Percentiles rank a stretch among this genome's conserved stretches.
These are phyloP conservation scores for Brasenia schreberi DNA, from an alignment of 164 flowering plant genomes.

Conservation along the genomic window DNA sequence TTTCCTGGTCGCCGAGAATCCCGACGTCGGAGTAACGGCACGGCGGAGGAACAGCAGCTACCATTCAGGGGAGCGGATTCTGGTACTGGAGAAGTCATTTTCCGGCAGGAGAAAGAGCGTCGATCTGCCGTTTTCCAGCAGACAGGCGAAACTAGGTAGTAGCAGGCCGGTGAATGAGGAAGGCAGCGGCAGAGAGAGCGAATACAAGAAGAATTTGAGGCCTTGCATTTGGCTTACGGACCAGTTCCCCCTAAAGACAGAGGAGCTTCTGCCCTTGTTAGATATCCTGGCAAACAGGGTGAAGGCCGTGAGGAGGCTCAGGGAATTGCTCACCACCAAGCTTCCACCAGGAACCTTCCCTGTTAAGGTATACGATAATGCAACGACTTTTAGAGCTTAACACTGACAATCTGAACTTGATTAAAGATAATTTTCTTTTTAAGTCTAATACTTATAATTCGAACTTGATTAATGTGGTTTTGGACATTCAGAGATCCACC, in stretches of 20 bases:
- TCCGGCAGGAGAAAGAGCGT: not conserved
- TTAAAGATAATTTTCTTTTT: no score
- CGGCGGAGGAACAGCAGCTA: constrained; percentile 2
- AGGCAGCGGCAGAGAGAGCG: constrained; percentile 40
- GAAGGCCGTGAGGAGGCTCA: constrained; percentile 75
- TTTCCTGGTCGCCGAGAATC: constrained; percentile 76
- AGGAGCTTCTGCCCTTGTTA: constrained; percentile 77
- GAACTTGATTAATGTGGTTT: no score
- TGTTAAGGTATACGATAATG: constrained; percentile 51
- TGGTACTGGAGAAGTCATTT: not conserved
- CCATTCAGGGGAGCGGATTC: not conserved
- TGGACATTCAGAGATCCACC: no score
- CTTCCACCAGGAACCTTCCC: constrained; percentile 92
- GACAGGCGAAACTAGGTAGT: constrained; percentile 2
- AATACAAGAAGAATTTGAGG: constrained; percentile 51
- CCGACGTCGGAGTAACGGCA: constrained; percentile 17
- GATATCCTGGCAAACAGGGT: constrained; percentile 87
- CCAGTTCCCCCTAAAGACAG: constrained; percentile 85
- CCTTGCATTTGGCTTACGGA: constrained; percentile 96
- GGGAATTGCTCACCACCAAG: constrained; percentile 83
- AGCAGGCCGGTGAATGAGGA: constrained; percentile 7
- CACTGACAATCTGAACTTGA: no score
- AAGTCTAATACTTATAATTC: no score
- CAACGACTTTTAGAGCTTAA: no score
- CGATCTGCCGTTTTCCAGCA: not conserved